Conservation (phyloP, 148 eudicot species). For the Camellia lanceoleosa region DNA sequence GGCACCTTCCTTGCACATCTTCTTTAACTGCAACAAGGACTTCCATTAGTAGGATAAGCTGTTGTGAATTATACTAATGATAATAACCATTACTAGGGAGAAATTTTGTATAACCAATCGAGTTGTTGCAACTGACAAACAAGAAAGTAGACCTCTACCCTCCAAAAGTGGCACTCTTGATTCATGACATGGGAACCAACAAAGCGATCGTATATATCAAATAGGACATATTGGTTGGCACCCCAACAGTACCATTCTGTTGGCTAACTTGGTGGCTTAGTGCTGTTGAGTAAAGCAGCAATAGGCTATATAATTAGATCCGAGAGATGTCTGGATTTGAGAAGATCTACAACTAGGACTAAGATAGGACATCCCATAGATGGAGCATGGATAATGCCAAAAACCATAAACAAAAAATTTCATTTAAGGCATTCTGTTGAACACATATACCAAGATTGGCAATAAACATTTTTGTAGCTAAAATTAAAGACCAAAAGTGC, state of each 20-base stretch:
- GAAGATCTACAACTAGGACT: no score
- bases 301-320: no score
- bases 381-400: neutral
- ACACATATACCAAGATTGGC: neutral
- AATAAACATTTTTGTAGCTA: neutral
- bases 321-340: no score
- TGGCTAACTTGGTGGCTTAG: no score
- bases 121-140: neutral
- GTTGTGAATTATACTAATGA: neutral
- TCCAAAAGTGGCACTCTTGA: neutral
- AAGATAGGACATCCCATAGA: no score
- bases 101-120: neutral
- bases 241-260: no score
- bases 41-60: slow-evolving; percentile 6
- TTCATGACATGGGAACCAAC: neutral
- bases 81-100: neutral
- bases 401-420: neutral
- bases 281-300: no score
- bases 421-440: neutral
- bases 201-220: no score
- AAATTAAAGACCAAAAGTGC: neutral
- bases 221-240: no score
- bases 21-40: slow-evolving; percentile 57
- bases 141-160: neutral
- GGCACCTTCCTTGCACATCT: slow-evolving; percentile 93